These are phyloP conservation scores for Termitomyces sp. DNA, from an alignment of 768 basidiomycete species.

Conservation along the genomic window DNA sequence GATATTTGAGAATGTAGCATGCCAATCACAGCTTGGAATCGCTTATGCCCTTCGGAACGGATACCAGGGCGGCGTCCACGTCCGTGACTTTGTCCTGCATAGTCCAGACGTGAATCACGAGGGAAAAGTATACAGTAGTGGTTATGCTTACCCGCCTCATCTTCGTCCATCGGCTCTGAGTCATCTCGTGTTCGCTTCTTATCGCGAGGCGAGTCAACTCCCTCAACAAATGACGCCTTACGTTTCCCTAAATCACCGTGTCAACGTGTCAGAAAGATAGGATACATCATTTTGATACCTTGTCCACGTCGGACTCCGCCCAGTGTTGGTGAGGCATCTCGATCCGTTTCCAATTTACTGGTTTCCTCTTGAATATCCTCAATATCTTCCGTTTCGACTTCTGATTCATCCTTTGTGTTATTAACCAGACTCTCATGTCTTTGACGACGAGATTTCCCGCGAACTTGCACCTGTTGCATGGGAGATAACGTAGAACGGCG, in stretches of 20 bases:
- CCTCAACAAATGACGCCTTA: conserved; percentile 52
- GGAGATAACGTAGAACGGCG: conserved; percentile 31
- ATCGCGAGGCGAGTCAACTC: conserved; percentile 42
- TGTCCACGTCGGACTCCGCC: conserved; percentile 22
- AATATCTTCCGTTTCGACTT: conserved; percentile 16
- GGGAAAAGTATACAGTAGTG: background rate
- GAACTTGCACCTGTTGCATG: conserved; percentile 22
- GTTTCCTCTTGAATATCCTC: conserved; percentile 22
- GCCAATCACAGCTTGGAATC: conserved; percentile 76
- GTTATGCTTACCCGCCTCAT: conserved; percentile 43
- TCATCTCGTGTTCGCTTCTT: conserved; percentile 61
- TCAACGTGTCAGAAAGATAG: background rate
- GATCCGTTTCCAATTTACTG: conserved; percentile 27
- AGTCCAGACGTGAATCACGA: background rate
- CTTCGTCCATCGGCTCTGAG: conserved; percentile 63
- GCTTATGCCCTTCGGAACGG: conserved; percentile 52
- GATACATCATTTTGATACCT: conserved; percentile 14
- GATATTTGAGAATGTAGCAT: conserved; percentile 81
- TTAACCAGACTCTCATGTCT: conserved; percentile 9
- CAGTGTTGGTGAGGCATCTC: conserved; percentile 25
- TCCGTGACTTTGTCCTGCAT: conserved; percentile 24
- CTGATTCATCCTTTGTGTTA: conserved; percentile 10
- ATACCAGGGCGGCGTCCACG: conserved; percentile 27
- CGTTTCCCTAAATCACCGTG: conserved; percentile 47
- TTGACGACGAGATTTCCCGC: conserved; percentile 25